Evolutionary conservation across 495 filamentous ascomycete species (phyloP).

Genomic region (Penicillium odoratum): DNA sequence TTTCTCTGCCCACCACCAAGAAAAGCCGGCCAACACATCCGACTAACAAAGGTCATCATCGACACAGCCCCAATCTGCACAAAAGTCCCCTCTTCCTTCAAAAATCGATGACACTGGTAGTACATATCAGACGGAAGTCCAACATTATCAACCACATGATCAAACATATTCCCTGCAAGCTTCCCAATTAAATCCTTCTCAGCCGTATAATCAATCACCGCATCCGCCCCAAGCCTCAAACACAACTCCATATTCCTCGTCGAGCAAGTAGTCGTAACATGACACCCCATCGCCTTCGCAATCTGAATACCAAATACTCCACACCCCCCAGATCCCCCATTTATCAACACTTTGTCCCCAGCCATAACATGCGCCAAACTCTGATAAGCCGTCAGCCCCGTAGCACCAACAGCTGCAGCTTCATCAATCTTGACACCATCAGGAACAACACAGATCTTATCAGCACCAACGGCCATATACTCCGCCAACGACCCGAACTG

Average conservation of each 20-base stretch:
- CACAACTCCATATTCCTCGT: constrained; percentile 57
- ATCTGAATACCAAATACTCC: constrained; percentile 65
- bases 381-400: constrained; percentile 61
- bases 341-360: constrained; percentile 63
- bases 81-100: constrained; percentile 52
- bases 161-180: constrained; percentile 55
- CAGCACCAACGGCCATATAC: constrained; percentile 40
- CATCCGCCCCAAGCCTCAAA: constrained; percentile 61
- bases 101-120: constrained; percentile 54
- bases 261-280: constrained; percentile 62
- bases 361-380: constrained; percentile 51
- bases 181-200: constrained; percentile 45
- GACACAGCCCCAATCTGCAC: constrained; percentile 55
- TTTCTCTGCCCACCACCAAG: constrained; percentile 66
- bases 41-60: constrained; percentile 25
- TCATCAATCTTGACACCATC: constrained; percentile 51
- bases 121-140: constrained; percentile 53
- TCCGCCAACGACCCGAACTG: constrained; percentile 55
- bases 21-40: constrained; percentile 50
- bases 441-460: constrained; percentile 38
- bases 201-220: constrained; percentile 67
- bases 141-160: constrained; percentile 63
- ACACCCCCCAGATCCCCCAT: constrained; percentile 64
- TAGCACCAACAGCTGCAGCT: constrained; percentile 51
- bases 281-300: constrained; percentile 61